Percentiles rank a stretch among this genome's conserved stretches.
These are phyloP conservation scores for Jamesozyma hellenica DNA, from an alignment of 805 yeast genomes.

Conservation along the genomic window DNA sequence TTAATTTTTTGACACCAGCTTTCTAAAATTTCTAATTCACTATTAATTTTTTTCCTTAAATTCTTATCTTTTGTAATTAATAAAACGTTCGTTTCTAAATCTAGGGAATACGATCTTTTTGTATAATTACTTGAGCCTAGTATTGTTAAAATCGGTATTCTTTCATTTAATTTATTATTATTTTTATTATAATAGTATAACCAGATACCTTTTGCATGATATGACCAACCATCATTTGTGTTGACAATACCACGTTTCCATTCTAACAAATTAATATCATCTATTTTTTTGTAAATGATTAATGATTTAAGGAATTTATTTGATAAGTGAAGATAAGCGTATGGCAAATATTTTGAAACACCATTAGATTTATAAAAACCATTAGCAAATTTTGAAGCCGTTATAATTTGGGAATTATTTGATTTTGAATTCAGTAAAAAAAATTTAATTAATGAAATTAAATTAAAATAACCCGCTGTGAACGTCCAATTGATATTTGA, in stretches of 20 bases:
- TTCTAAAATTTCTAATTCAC: constrained; percentile 55
- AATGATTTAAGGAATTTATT: constrained; percentile 53
- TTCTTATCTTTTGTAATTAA: constrained; percentile 58
- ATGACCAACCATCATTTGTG: constrained; percentile 84
- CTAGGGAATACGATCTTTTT: constrained; percentile 75
- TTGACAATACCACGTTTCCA: constrained; percentile 86
- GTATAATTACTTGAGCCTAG: constrained; percentile 94
- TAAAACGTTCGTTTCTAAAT: constrained; percentile 80
- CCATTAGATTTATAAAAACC: constrained; percentile 85
- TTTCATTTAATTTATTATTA: constrained; percentile 23
- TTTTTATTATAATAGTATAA: constrained; percentile 32
- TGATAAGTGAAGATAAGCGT: constrained; percentile 73
- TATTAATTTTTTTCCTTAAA: constrained; percentile 46
- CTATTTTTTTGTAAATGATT: constrained; percentile 31
- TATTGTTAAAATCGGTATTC: constrained; percentile 66
- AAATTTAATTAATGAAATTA: constrained; percentile 62
- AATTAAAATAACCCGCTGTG: constrained; percentile 94
- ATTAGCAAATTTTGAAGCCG: constrained; percentile 90
- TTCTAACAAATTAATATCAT: constrained; percentile 52
- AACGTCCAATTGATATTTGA: constrained; percentile 63
- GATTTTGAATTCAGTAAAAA: constrained; percentile 50
- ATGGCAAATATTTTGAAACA: constrained; percentile 70
- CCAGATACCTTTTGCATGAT: constrained; percentile 97
- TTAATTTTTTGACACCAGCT: constrained; percentile 43
- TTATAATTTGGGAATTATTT: constrained; percentile 43